phyloP scores from a whole-genome alignment of 169 alveolate genomes.

The Eimeria maxima region DNA sequence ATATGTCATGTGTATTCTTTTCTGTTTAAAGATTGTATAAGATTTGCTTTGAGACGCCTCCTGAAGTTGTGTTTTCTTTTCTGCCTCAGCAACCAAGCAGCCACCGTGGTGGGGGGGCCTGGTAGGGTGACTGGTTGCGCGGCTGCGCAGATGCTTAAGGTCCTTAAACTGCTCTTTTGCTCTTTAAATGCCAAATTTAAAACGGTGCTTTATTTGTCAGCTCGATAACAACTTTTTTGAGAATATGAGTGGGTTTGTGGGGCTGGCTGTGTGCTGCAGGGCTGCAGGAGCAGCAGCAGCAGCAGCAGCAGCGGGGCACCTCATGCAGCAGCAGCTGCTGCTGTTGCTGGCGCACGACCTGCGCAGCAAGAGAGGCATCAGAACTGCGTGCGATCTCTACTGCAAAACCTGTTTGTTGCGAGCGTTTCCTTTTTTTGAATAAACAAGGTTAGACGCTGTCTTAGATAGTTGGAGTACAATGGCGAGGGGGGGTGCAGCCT shows the following conservation, averaged over 20 bases:
- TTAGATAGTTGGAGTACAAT: slow-evolving; percentile 8
- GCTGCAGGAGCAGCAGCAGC: slow-evolving; percentile 54
- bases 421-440: background rate
- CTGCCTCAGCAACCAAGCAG: background rate
- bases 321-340: slow-evolving; percentile 42
- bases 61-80: background rate
- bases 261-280: slow-evolving; percentile 8
- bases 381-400: slow-evolving; percentile 25
- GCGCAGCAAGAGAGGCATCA: slow-evolving; percentile 1
- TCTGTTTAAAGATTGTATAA: background rate
- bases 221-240: background rate
- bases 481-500: slow-evolving; percentile 77
- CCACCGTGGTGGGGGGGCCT: background rate
- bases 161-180: background rate
- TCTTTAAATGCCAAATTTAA: background rate
- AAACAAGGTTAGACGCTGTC: slow-evolving; percentile 54
- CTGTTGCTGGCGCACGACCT: slow-evolving; percentile 18
- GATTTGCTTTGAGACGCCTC: background rate
- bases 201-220: background rate
- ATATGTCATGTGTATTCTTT: background rate
- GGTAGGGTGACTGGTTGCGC: background rate
- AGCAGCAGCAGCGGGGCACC: slow-evolving; percentile 68
- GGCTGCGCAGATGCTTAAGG: background rate
- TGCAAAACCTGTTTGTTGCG: slow-evolving; percentile 15
- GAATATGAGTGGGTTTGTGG: background rate